Evolutionary conservation across 2,329 filamentous ascomycete species (phyloP), one percentile per base, ranked within the genome.

Genomic region (Coniosporium tulheliwenetii): DNA sequence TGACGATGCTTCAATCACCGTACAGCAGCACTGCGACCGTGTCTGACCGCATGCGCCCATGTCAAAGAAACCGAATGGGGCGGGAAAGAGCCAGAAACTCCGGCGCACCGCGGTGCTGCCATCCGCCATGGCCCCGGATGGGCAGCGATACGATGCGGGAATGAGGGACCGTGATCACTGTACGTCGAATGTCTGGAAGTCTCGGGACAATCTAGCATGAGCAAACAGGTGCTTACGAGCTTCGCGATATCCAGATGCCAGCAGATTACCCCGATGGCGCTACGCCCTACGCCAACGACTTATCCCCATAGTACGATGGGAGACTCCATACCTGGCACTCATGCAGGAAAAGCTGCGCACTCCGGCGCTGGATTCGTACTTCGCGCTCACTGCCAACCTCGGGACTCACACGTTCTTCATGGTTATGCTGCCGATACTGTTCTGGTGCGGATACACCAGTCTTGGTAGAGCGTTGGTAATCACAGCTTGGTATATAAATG

Each of bases 331-430:
- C 61, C 77, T 98, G 13, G 89, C 89, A 43, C 80, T 75, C 65
- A 66, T 94, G 55, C 91, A 98, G 69, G 73, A 79, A 49, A 77
- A 69, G 57, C 62, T 89, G 57, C 82, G 89, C 53, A 81, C 84
- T 14, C 85, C 85, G 1, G 73, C 82, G 8, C 78, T 96, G 53
- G 91, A 98, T 62, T 85, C 85, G 46, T 98, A 95, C 67, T 98
- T 98, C 62, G 89, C 91, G 39, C 85, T 93, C 48, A 93, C 87
- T 1, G 91, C 91, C 47, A 98, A 96, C 60, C 74, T 96, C 41
- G 85, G 91, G 48, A 98, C 91, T 1, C 91, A 98, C 63, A 98
- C 91, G 0, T 96, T 95, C 67, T 98, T 95, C 69, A 96, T 96
- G 87, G 73, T 94, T 49, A 81, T 85, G 43, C 66, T 98, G 53